Conservation (phyloP, 2,329 filamentous ascomycete genomes). For the Penicillium decumbens region DNA sequence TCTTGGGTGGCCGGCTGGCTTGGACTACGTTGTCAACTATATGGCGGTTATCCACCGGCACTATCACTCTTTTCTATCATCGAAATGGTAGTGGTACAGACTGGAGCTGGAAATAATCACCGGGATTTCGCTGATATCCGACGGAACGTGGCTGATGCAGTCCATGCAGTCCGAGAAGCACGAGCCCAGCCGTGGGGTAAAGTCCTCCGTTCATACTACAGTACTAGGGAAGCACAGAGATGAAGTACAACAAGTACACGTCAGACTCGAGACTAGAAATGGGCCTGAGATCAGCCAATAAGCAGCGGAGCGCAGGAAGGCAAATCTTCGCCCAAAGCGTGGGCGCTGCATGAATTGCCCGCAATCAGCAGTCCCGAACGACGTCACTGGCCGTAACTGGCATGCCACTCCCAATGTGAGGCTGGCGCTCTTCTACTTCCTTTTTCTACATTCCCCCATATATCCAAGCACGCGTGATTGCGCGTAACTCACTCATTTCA, state of each 20-base stretch:
- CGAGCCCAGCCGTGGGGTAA: conserved; percentile 9
- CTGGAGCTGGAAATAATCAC: not conserved
- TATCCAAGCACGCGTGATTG: not conserved
- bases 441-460: not conserved
- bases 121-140: not conserved
- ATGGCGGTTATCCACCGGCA: too few species aligned
- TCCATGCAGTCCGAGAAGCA: conserved; percentile 4
- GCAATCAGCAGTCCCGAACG: conserved; percentile 12
- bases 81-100: not conserved
- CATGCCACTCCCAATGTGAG: not conserved
- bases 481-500: not conserved
- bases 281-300: not conserved
- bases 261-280: not conserved
- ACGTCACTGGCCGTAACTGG: conserved; percentile 17
- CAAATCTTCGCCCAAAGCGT: conserved; percentile 13
- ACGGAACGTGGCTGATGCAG: not conserved
- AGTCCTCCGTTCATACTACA: not conserved
- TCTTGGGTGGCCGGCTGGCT: too few species aligned
- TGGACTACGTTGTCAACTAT: too few species aligned
- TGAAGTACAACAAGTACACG: not conserved
- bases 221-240: too few species aligned
- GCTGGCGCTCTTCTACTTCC: not conserved
- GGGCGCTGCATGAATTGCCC: conserved; percentile 4
- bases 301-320: not conserved
- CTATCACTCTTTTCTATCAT: not conserved